Base-by-base conservation (phyloP, 805 yeast species). In the Saccharomycopsis vini region DNA sequence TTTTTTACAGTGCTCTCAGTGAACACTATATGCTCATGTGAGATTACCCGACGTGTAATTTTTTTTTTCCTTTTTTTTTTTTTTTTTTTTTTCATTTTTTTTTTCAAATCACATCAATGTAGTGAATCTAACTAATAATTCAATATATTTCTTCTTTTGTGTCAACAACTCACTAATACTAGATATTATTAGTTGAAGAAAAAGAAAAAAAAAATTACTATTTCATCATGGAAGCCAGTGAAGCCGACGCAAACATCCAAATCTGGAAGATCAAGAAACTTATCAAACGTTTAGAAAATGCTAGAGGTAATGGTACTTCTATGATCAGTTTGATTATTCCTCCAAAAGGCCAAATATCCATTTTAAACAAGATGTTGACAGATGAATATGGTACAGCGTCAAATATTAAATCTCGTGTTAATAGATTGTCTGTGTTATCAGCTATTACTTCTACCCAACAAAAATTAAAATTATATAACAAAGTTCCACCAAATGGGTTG, bases 331-430 rank as follows among this genome's bases (percentile, higher is more conserved):
- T 92, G 62, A 85, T 92, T 56, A 86, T 89, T 52, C 96, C 98
- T 35, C 98, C 98, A 56, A 81, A 77, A 62, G 90, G 94, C 47
- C 99, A 92, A 67, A 82, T 92, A 58, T 73, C 97, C 10, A 75
- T 86, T 57, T 75, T 74, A 46, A 88, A 81, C 60, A 89, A 85
- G 67, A 83, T 86, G 89, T 73, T 92, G 65, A 86, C 97, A 3
- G 97, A 92, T 68, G 98, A 92, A 69, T 89, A 88, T 66, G 98
- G 98, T 65, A 92, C 98, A 10, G 98, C 98, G 2, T 86, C 96
- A 40, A 92, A 92, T 64, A 92, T 92, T 63, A 92, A 92, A 67
- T 90, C 97, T 33, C 82, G 99, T 64, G 99, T 92, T 45, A 92
- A 92, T 71, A 76, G 99, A 67, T 71, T 87, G 54, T 88, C 97